Evolutionary conservation across 2,329 filamentous ascomycete species (phyloP), one percentile per base, ranked within the genome.

Genomic region (Colletotrichum tanaceti): DNA sequence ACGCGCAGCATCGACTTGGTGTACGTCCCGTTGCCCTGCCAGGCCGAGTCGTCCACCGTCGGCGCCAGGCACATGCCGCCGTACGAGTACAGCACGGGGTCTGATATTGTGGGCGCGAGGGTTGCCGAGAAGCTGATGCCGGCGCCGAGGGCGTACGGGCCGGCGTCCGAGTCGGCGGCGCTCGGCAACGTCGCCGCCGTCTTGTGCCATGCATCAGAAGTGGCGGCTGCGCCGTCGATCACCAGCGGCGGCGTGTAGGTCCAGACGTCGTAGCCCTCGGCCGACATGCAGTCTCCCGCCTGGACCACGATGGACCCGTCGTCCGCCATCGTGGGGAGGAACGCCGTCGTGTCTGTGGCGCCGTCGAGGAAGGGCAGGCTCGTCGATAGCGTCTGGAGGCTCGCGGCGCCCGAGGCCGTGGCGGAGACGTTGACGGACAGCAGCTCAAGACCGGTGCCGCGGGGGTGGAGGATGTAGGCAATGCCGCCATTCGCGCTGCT

Each of bases 61-160:
- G 77, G 76, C 3, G 73, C 72, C 3, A 91, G 90, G 74, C 95
- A 98, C 93, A 98, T 97, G 73, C 95, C 95, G 43, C 94, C 95
- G 78, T 97, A 98, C 7, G 90, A 82, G 76, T 94, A 97, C 22
- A 91, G 80, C 13, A 83, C 83, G 0, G 88, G 86, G 50, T 84
- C 79, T 11, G 86, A 85, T 68, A 85, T 81, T 35, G 80, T 77
- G 0, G 85, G 87, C 44, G 83, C 84, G 54, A 88, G 81, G 43
- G 83, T 86, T 39, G 84, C 85, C 22, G 93, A 90, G 77, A 94
- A 97, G 28, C 89, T 84, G 60, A 96, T 83, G 16, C 88, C 80
- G 13, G 80, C 80, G 14, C 86, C 86, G 1, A 89, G 80, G 71
- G 86, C 86, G 63, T 81, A 84, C 1, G 87, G 86, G 0, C 77